A percentile compares a stretch with the other conserved stretches of the same genome.
These are phyloP conservation scores for Sesbania bispinosa DNA, from an alignment of 306 rosid species.

Conservation along the genomic window DNA sequence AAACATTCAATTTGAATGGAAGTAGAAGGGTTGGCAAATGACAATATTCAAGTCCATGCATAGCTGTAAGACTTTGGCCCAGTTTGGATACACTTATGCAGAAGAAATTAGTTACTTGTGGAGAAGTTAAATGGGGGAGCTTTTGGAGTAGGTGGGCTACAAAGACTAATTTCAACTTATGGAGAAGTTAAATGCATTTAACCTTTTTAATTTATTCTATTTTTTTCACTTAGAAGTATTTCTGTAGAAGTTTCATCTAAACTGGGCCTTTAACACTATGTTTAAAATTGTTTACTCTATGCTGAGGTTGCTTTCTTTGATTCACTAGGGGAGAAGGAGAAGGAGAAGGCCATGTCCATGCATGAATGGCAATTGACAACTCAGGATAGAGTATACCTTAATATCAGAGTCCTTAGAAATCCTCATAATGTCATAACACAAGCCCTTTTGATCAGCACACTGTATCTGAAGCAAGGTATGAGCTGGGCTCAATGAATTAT, in stretches of 20 bases:
- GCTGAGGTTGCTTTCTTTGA: not conserved
- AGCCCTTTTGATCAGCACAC: slow-evolving; percentile 71
- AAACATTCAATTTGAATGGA: not conserved
- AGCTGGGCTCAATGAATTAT: slow-evolving; percentile 65
- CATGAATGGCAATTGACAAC: not conserved
- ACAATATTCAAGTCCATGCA: not conserved
- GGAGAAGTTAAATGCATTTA: too few species aligned
- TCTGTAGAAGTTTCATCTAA: too few species aligned
- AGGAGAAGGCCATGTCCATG: not conserved
- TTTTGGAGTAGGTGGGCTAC: too few species aligned
- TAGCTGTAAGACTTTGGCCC: not conserved
- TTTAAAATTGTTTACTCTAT: not conserved
- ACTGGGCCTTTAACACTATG: too few species aligned
- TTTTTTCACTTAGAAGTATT: too few species aligned
- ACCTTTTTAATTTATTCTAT: too few species aligned
- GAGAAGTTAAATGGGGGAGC: too few species aligned
- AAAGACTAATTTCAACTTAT: too few species aligned
- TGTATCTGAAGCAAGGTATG: slow-evolving; percentile 83
- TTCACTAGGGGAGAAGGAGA: slow-evolving; percentile 6
- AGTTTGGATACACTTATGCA: too few species aligned
- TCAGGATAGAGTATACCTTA: slow-evolving; percentile 59
- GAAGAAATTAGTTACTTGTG: too few species aligned
- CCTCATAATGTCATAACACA: slow-evolving; percentile 82
- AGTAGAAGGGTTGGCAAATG: not conserved
- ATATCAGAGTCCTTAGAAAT: slow-evolving; percentile 78